Conservation (phyloP, 2,329 filamentous ascomycete species). For the Canariomyces notabilis region DNA sequence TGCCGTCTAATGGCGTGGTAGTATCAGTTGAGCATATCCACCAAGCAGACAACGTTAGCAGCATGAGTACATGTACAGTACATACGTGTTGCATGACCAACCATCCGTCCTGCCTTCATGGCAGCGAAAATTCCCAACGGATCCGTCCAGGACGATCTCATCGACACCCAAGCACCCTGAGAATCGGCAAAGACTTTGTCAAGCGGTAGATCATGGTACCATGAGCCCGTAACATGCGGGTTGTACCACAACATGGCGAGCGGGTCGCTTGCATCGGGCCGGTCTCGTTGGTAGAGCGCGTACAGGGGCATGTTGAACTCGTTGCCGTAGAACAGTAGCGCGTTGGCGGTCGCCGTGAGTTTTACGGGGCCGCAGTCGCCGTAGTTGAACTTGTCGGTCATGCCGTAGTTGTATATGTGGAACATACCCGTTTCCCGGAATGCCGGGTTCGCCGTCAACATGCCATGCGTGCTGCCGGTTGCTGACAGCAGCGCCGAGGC, state of each 20-base stretch:
- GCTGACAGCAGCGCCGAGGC: not conserved
- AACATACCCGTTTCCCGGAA: constrained; percentile 1
- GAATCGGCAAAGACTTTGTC: constrained; percentile 1
- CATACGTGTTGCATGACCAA: constrained; percentile 5
- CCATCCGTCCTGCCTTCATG: constrained; percentile 5
- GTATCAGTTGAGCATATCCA: not conserved
- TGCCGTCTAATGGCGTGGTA: constrained; percentile 1
- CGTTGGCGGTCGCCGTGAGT: constrained; percentile 6
- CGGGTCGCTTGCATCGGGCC: constrained; percentile 3
- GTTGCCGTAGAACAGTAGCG: constrained; percentile 2
- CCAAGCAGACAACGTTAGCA: too few relatives aligned
- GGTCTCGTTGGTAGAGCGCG: not conserved
- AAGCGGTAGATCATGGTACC: constrained; percentile 4
- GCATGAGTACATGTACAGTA: too few relatives aligned
- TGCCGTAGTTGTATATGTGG: constrained; percentile 5
- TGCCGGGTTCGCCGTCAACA: not conserved
- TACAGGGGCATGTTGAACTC: not conserved
- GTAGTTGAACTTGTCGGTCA: constrained; percentile 8
- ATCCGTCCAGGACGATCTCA: constrained; percentile 3
- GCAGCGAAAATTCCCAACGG: constrained; percentile 1
- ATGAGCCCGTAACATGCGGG: not conserved
- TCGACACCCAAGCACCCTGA: constrained; percentile 3
- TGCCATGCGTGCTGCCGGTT: not conserved
- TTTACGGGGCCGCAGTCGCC: constrained; percentile 6
- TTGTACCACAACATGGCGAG: constrained; percentile 6